These are phyloP conservation scores for Russula lepida DNA, from an alignment of 768 basidiomycete genomes.

Conservation along the genomic window DNA sequence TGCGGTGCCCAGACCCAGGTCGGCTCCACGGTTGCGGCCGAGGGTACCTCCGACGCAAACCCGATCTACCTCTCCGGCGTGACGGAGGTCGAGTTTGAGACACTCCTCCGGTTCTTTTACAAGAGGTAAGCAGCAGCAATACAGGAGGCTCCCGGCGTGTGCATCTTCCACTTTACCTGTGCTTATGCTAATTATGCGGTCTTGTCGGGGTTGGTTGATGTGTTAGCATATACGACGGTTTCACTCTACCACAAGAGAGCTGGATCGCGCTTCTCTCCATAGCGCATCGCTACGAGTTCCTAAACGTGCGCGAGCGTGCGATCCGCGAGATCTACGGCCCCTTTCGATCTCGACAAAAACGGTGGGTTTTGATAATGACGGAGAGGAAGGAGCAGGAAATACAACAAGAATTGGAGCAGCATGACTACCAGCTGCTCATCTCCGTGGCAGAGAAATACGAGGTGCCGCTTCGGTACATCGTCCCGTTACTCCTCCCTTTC, in stretches of 20 bases:
- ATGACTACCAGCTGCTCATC: constrained; percentile 3
- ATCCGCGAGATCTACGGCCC: constrained; percentile 4
- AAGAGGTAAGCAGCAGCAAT: not conserved
- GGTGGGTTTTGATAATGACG: no score
- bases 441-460: constrained; percentile 8
- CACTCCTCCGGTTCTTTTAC: constrained; percentile 13
- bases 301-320: constrained; percentile 6
- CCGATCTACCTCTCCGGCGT: constrained; percentile 12
- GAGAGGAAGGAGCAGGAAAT: not conserved
- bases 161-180: no score
- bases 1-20: not conserved
- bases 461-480: not conserved
- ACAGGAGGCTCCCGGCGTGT: no score
- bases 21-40: not conserved
- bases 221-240: constrained; percentile 11
- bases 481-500: constrained; percentile 1
- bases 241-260: not conserved
- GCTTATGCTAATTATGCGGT: no score
- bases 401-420: not conserved
- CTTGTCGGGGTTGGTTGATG: no score
- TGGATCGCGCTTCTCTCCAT: constrained; percentile 12
- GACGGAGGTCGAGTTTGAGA: constrained; percentile 15
- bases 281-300: constrained; percentile 11
- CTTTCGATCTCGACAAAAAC: not conserved
- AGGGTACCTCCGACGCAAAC: constrained; percentile 6